A percentile compares a stretch with the other conserved stretches of the same genome.
Conservation (phyloP, 2,329 filamentous ascomycete species). For the Metarhizium sp. region DNA sequence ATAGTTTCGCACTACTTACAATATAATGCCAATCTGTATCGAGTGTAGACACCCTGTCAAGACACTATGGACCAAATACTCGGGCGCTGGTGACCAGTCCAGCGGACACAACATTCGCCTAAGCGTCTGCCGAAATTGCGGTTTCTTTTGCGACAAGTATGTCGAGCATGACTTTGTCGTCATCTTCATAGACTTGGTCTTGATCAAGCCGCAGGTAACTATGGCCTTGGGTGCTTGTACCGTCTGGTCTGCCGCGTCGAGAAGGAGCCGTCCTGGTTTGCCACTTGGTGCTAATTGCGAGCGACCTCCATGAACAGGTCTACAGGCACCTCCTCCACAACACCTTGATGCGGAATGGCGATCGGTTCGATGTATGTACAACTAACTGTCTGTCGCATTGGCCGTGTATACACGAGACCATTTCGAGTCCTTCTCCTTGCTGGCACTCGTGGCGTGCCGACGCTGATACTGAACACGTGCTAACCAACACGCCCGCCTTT, state of each 20-base stretch:
- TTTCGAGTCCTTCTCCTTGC: too few relatives aligned
- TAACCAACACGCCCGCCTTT: neutral
- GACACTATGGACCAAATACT: slow-evolving; percentile 83
- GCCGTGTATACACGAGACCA: neutral
- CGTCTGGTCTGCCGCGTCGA: too few relatives aligned
- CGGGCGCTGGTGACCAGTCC: slow-evolving; percentile 75
- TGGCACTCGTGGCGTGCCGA: too few relatives aligned
- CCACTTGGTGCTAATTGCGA: neutral
- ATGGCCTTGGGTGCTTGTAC: neutral
- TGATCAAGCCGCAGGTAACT: slow-evolving; percentile 88
- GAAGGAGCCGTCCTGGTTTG: too few relatives aligned
- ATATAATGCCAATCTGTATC: slow-evolving; percentile 72
- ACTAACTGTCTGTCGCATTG: too few relatives aligned
- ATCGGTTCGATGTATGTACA: slow-evolving; percentile 54
- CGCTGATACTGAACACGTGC: neutral
- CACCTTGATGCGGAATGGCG: slow-evolving; percentile 64
- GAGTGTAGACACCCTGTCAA: slow-evolving; percentile 77
- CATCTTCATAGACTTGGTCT: slow-evolving; percentile 89
- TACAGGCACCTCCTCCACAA: slow-evolving; percentile 95
- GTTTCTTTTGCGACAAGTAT: slow-evolving; percentile 94
- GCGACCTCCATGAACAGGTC: slow-evolving; percentile 43
- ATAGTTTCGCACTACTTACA: too few relatives aligned
- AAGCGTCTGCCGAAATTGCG: slow-evolving; percentile 93
- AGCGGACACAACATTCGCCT: slow-evolving; percentile 91
- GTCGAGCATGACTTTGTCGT: slow-evolving; percentile 99